These are phyloP conservation scores for Sanghuangporus weigelae DNA, from an alignment of 1,284 basidiomycete species.

Conservation along the genomic window DNA sequence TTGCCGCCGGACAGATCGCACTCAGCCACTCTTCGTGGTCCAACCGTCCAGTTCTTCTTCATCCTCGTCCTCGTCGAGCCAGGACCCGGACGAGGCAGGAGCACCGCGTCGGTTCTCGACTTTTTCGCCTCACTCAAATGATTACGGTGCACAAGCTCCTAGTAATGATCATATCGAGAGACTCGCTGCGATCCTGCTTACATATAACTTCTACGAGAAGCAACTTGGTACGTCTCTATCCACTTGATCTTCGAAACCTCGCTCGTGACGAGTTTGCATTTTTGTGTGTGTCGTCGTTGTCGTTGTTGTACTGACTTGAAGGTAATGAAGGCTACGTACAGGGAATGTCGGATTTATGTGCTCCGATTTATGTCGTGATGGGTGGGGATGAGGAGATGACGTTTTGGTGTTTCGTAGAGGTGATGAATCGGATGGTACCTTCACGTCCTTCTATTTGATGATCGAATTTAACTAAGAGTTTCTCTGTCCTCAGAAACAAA, in stretches of 20 bases:
- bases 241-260: slow-evolving; percentile 18
- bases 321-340: slow-evolving; percentile 73
- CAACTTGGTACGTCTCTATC: slow-evolving; percentile 62
- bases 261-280: slow-evolving; percentile 22
- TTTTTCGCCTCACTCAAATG: slow-evolving; percentile 63
- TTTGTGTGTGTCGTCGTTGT: not conserved
- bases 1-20: slow-evolving; percentile 94
- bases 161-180: slow-evolving; percentile 84
- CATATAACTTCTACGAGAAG: slow-evolving; percentile 89
- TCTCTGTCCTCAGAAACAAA: slow-evolving; percentile 61
- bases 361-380: slow-evolving; percentile 91
- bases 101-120: slow-evolving; percentile 48
- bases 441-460: not conserved
- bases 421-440: slow-evolving; percentile 92
- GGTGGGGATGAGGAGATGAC: slow-evolving; percentile 84
- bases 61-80: slow-evolving; percentile 31
- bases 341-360: slow-evolving; percentile 96
- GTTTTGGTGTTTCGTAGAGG: slow-evolving; percentile 93
- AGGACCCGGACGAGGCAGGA: slow-evolving; percentile 44
- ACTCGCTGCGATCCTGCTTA: slow-evolving; percentile 79
- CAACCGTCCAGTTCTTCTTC: slow-evolving; percentile 29
- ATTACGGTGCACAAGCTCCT: slow-evolving; percentile 78
- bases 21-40: slow-evolving; percentile 78
- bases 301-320: slow-evolving; percentile 21
- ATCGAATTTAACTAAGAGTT: not conserved